These are phyloP conservation scores for Rhinocladiella similis DNA, from an alignment of 2,329 filamentous ascomycete genomes.

Conservation along the genomic window DNA sequence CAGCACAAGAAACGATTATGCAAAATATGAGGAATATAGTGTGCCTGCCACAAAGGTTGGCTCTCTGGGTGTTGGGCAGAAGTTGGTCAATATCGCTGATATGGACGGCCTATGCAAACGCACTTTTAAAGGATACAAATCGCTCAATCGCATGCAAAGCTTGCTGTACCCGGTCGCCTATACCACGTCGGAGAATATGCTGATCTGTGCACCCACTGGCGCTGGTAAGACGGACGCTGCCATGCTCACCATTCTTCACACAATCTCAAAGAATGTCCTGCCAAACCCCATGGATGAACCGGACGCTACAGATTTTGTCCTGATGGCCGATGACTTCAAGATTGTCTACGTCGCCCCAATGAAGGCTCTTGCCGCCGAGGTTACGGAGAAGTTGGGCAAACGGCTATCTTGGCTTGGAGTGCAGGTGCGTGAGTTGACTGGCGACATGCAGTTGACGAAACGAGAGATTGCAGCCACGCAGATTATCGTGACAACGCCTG, in stretches of 20 bases:
- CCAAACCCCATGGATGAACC: constrained; percentile 78
- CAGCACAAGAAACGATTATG: constrained; percentile 67
- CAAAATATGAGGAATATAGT: constrained; percentile 85
- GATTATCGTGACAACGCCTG: constrained; percentile 96
- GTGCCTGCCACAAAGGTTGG: constrained; percentile 83
- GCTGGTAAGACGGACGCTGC: constrained; percentile 98
- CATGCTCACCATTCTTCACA: constrained; percentile 92
- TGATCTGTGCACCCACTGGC: constrained; percentile 96
- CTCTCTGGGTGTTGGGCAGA: constrained; percentile 68
- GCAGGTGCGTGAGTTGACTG: constrained; percentile 88
- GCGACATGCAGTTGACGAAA: constrained; percentile 98
- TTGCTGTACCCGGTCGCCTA: constrained; percentile 94
- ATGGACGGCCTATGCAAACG: constrained; percentile 84
- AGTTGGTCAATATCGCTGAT: constrained; percentile 73
- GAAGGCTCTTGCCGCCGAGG: constrained; percentile 96
- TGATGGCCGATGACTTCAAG: constrained; percentile 89
- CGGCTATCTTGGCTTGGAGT: constrained; percentile 91
- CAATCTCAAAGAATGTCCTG: constrained; percentile 78
- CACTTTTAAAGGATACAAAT: constrained; percentile 94
- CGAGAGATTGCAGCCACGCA: constrained; percentile 93
- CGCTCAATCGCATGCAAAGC: constrained; percentile 97
- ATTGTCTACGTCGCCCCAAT: constrained; percentile 98
- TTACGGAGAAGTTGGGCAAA: constrained; percentile 91
- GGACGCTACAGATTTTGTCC: constrained; percentile 73
- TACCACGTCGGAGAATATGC: constrained; percentile 95